Percentiles rank a stretch among this genome's conserved stretches.
phyloP scores from a whole-genome alignment of 768 basidiomycete species.

The Boletus rubropictus region DNA sequence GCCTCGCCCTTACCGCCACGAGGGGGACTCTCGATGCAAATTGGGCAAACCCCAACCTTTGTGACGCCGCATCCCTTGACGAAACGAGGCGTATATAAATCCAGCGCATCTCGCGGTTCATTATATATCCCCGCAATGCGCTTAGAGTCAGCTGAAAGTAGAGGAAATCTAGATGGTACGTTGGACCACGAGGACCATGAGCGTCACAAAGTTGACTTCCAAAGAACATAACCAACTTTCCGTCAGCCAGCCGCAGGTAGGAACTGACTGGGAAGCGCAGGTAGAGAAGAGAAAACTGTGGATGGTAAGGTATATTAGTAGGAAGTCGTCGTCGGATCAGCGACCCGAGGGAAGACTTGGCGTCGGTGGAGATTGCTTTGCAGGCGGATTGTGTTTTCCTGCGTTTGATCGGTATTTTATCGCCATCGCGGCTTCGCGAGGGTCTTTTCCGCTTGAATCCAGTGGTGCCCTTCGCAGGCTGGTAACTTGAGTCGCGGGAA shows the following conservation, averaged over 20 bases:
- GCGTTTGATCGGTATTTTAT: constrained; percentile 5
- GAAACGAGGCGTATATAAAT: constrained; percentile 76
- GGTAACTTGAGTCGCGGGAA: constrained; percentile 6
- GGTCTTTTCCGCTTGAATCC: constrained; percentile 18
- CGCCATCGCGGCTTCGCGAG: constrained; percentile 6
- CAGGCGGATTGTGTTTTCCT: constrained; percentile 7
- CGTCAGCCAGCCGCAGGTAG: constrained; percentile 38
- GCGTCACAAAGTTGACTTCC: neutral
- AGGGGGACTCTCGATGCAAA: constrained; percentile 55
- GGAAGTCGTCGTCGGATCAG: constrained; percentile 46
- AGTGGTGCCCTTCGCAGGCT: constrained; percentile 14
- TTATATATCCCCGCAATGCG: constrained; percentile 47
- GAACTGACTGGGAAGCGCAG: constrained; percentile 64
- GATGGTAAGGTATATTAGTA: constrained; percentile 38
- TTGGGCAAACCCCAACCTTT: constrained; percentile 74
- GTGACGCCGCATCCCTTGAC: constrained; percentile 61
- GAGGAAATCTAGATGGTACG: constrained; percentile 13
- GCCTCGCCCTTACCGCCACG: constrained; percentile 62
- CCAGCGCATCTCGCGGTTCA: constrained; percentile 51
- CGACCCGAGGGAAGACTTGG: neutral
- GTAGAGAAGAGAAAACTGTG: constrained; percentile 59
- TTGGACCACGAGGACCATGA: constrained; percentile 2
- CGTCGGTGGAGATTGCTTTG: neutral
- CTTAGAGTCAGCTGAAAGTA: constrained; percentile 14
- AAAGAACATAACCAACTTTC: constrained; percentile 32